Evolutionary conservation across 2,329 filamentous ascomycete genomes (phyloP), one percentile per base, ranked within the genome.

Genomic region (Colletotrichum higginsianum): DNA sequence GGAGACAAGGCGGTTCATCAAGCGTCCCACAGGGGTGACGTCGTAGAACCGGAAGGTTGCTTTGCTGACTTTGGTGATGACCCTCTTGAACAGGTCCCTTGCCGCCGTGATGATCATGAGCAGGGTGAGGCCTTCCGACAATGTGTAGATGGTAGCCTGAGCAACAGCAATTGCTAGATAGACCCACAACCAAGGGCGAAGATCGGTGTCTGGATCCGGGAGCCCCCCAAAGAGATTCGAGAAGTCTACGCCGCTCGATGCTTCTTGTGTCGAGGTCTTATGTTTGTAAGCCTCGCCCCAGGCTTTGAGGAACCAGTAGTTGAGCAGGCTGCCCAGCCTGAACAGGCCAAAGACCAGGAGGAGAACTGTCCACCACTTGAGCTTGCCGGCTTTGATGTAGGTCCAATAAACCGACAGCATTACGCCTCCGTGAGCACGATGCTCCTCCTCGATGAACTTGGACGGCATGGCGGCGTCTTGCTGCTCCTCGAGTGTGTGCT

Each of bases 11-110:
- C 95, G 90, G 79, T 98, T 98, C 93, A 98, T 98, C 73, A 98
- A 84, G 57, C 95, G 90, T 0, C 95, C 95, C 0, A 97, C 91
- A 0, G 95, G 95, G 0, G 95, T 98, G 4, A 94, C 90, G 78
- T 98, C 95, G 82, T 97, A 96, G 80, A 95, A 98, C 1, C 94
- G 90, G 82, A 98, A 97, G 0, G 92, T 95, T 0, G 95, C 93
- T 76, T 91, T 89, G 78, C 92, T 92, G 61, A 98, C 93, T 62
- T 88, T 89, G 2, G 87, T 83, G 82, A 98, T 90, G 23, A 94
- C 93, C 49, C 90, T 86, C 72, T 85, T 85, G 81, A 98, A 98
- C 61, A 98, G 88, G 8, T 86, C 84, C 75, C 92, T 93, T 0
- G 93, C 94, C 0, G 95, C 94, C 42, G 89, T 88, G 79, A 96